Evolutionary conservation across 805 yeast genomes (phyloP).

Genomic region (Candida cerambycidarum): DNA sequence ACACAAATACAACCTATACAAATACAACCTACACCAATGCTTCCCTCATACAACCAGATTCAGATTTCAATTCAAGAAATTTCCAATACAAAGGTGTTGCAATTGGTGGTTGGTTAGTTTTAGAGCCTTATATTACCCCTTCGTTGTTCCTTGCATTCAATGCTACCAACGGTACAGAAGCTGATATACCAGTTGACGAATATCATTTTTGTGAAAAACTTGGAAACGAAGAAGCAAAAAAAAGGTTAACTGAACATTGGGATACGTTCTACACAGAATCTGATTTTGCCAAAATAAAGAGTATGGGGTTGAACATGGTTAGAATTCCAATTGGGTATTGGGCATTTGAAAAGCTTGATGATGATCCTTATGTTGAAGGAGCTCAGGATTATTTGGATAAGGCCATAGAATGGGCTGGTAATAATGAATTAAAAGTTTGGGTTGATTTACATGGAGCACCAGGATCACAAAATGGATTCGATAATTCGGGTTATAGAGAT

Average conservation of each 20-base stretch:
- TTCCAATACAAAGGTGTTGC: conserved; percentile 21
- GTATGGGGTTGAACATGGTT: conserved; percentile 62
- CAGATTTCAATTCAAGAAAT: conserved; percentile 14
- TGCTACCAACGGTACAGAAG: conserved; percentile 15
- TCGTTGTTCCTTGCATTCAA: conserved; percentile 46
- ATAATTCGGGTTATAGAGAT: conserved; percentile 70
- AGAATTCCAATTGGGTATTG: conserved; percentile 80
- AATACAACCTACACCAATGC: not conserved
- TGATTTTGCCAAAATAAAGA: conserved; percentile 53
- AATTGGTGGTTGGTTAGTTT: conserved; percentile 71
- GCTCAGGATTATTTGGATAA: conserved; percentile 64
- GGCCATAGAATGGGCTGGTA: conserved; percentile 69
- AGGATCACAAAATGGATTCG: conserved; percentile 87
- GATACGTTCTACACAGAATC: conserved; percentile 55
- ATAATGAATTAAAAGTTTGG: conserved; percentile 63
- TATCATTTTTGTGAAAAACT: conserved; percentile 49
- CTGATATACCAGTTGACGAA: conserved; percentile 58
- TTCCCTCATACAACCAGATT: conserved; percentile 12
- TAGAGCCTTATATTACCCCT: conserved; percentile 73
- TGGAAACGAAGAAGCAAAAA: conserved; percentile 46
- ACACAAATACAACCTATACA: not conserved
- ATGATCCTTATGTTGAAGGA: conserved; percentile 68
- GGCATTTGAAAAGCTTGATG: conserved; percentile 56
- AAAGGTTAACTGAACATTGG: conserved; percentile 54
- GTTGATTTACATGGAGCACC: conserved; percentile 82